Evolutionary conservation across 208 protist species (phyloP).

Genomic region (Trichomonas vaginalis): DNA sequence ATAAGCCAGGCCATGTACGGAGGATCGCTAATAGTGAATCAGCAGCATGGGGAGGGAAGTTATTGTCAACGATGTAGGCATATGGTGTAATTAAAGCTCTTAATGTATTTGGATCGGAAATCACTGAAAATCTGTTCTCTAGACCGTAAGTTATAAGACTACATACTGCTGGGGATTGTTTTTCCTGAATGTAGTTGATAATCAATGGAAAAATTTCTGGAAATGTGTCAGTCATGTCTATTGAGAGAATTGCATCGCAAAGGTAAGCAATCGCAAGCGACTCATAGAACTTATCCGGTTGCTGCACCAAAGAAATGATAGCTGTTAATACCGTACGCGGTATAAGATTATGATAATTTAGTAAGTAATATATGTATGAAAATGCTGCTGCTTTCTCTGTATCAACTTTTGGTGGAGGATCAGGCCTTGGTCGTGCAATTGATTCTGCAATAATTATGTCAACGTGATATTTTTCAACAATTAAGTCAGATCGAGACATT

Average conservation of each 20-base stretch:
- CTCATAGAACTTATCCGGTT: neutral
- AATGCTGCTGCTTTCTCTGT: neutral
- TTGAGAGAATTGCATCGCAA: neutral
- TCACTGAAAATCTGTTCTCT: neutral
- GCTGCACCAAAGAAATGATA: neutral
- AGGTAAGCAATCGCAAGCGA: neutral
- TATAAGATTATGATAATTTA: neutral
- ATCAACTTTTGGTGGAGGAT: neutral
- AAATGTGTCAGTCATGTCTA: neutral
- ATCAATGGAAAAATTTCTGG: neutral
- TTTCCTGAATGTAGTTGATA: neutral
- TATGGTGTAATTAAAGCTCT: neutral
- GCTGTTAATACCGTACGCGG: neutral
- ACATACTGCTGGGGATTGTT: neutral
- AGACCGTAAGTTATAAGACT: neutral
- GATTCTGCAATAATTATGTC: neutral
- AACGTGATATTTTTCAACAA: neutral
- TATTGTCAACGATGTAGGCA: neutral
- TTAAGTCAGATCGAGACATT: neutral
- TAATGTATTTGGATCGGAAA: neutral
- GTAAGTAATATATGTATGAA: neutral
- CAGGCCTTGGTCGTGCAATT: neutral
- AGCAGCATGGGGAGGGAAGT: neutral
- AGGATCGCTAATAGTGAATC: neutral
- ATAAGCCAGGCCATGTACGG: neutral